Base-by-base conservation (phyloP, 306 rosid genomes). In the Cotoneaster glaucophyllus region DNA sequence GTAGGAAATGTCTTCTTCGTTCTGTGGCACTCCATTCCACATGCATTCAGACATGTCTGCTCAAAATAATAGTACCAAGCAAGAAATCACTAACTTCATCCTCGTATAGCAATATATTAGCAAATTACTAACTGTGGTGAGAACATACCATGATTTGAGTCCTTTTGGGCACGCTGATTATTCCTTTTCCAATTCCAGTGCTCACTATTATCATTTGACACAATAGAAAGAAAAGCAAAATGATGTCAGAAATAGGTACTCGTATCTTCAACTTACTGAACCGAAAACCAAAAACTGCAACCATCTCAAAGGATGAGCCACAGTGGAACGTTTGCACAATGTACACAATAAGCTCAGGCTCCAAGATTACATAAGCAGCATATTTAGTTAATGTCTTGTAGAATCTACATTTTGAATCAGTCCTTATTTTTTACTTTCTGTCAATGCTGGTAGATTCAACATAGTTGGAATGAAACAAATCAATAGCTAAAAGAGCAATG, bases 1-100 rank as follows among this genome's bases (percentile, higher is more conserved):
- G 75, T 76, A 85, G 25, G 97, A 86, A 63, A 87, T 74, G 71
- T 90, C 91, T 50, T 82, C 96, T 82, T 80, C 83, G 54, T 84
- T 90, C 80, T 81, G 85, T 74, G 92, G 80, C 72, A 83, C 93
- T 22, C 82, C 88, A 70, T 83, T 88, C 97, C 93, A 91, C 34
- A 86, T 63, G 76, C 79, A 73, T 73, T 82, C 85, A 8, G 92
- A 74, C 81, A 85, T 75, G 22, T 81, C 98, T 86, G 79, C 67
- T 73, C 70, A 83, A 37, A 82, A 79, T 69, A 84, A 78, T 0
- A 77, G 67, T 18, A 64, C 17, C 24, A 22, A 37, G 13, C 74
- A 79, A 77, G 45, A 45, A 66, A 80, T 53, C 61, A 71, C 11
- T 25, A 77, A 41, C 69, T 50, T 61, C 34, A 56, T 31, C 74